Percentiles rank a stretch among this genome's conserved stretches.
phyloP scores from a whole-genome alignment of 1,284 basidiomycete genomes.

The Sporisorium sorghi region DNA sequence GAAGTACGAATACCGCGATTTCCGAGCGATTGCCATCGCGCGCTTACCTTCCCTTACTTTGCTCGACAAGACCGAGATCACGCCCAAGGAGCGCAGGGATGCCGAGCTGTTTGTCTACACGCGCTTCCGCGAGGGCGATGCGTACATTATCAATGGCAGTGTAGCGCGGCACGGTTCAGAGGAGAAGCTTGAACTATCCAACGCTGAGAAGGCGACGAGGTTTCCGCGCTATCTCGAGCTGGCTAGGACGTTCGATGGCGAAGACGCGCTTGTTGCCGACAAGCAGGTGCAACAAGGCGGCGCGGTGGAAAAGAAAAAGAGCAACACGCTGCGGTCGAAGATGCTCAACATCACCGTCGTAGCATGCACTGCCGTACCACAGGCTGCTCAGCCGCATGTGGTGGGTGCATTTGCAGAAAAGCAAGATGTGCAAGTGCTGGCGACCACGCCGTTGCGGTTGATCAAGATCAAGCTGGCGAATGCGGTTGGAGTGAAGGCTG shows the following conservation, averaged over 20 bases:
- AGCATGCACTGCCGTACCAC: conserved; percentile 1
- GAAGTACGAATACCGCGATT: conserved; percentile 69
- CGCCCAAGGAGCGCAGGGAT: conserved; percentile 80
- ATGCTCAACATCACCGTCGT: conserved; percentile 32
- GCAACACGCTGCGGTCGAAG: conserved; percentile 34
- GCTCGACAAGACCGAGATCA: conserved; percentile 80
- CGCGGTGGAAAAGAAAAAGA: not conserved
- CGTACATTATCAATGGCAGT: conserved; percentile 27
- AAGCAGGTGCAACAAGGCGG: not conserved
- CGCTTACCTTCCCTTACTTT: conserved; percentile 76
- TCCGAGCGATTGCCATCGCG: conserved; percentile 79
- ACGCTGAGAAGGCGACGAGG: conserved; percentile 1
- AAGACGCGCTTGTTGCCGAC: not conserved
- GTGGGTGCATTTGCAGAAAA: conserved; percentile 2
- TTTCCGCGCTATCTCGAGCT: conserved; percentile 43
- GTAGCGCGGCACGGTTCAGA: not conserved
- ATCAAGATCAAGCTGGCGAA: conserved; percentile 43
- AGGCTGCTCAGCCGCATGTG: not conserved
- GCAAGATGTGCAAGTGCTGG: conserved; percentile 20
- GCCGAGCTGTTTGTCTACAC: conserved; percentile 77
- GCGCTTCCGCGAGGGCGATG: conserved; percentile 27
- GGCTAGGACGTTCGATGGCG: conserved; percentile 24
- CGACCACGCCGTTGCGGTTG: conserved; percentile 51
- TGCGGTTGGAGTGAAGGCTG: conserved; percentile 18
- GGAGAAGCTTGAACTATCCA: conserved; percentile 1